These are phyloP conservation scores for Gastrodia elata DNA, from an alignment of 106 monocot genomes.

Conservation along the genomic window DNA sequence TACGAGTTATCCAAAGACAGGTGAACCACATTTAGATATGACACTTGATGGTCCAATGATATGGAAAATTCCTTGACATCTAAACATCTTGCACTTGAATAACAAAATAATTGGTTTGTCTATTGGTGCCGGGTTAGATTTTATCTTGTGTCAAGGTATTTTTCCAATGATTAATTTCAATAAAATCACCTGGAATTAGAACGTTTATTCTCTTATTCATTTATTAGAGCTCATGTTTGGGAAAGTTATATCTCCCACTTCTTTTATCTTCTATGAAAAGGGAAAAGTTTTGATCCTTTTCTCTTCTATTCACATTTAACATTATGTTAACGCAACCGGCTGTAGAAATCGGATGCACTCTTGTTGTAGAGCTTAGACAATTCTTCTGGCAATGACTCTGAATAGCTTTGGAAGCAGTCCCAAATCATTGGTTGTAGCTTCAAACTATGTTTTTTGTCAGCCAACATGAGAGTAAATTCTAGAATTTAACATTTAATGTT, in stretches of 20 bases:
- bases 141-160: background rate
- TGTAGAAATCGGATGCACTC: background rate
- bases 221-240: background rate
- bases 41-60: background rate
- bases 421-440: background rate
- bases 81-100: background rate
- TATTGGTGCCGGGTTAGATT: background rate
- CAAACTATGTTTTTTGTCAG: background rate
- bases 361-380: background rate
- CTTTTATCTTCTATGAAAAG: background rate
- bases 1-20: background rate
- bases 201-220: background rate
- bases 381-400: background rate
- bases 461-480: background rate
- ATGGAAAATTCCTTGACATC: background rate
- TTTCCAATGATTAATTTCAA: background rate
- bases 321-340: background rate
- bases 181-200: background rate
- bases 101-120: background rate
- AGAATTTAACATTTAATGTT: background rate
- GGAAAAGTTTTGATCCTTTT: background rate
- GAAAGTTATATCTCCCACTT: background rate
- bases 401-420: background rate
- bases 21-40: background rate
- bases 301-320: background rate